These are phyloP conservation scores for Edaphochlamys debaryana DNA, from an alignment of 139 green algal genomes.

Conservation along the genomic window DNA sequence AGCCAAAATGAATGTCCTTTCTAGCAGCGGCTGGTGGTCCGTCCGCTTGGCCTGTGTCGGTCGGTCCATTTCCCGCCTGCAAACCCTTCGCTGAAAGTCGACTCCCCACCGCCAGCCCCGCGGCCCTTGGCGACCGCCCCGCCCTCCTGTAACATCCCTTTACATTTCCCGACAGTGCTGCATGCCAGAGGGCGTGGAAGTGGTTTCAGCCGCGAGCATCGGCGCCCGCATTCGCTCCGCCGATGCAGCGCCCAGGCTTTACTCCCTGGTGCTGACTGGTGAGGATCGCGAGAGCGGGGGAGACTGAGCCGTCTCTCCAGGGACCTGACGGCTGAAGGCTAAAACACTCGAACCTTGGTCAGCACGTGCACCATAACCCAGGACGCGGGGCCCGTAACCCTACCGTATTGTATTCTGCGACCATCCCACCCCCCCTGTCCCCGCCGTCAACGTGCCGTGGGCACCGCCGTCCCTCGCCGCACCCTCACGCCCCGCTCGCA, in stretches of 20 bases:
- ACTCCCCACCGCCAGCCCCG: background rate
- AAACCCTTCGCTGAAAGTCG: background rate
- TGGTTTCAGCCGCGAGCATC: conserved; percentile 2
- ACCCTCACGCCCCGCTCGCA: background rate
- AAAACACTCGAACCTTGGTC: no score
- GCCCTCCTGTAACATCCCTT: background rate
- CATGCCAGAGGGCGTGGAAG: conserved; percentile 53
- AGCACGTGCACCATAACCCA: no score
- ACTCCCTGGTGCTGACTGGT: conserved; percentile 57
- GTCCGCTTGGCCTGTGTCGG: background rate
- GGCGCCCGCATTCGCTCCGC: background rate
- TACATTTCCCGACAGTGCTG: conserved; percentile 44
- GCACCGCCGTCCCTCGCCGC: background rate
- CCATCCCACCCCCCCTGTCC: background rate
- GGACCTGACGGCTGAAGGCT: background rate
- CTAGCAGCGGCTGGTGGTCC: background rate
- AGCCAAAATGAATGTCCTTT: no score
- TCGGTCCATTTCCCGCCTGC: background rate
- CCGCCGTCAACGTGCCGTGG: background rate
- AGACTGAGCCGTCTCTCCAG: no score
- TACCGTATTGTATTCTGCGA: background rate
- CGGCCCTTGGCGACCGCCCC: no score
- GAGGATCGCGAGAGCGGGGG: no score
- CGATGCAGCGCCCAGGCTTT: conserved; percentile 1
- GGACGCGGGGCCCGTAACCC: no score